A percentile compares a stretch with the other conserved stretches of the same genome.
Conservation (phyloP, 805 yeast species). For the Scheffersomyces stipitis region DNA sequence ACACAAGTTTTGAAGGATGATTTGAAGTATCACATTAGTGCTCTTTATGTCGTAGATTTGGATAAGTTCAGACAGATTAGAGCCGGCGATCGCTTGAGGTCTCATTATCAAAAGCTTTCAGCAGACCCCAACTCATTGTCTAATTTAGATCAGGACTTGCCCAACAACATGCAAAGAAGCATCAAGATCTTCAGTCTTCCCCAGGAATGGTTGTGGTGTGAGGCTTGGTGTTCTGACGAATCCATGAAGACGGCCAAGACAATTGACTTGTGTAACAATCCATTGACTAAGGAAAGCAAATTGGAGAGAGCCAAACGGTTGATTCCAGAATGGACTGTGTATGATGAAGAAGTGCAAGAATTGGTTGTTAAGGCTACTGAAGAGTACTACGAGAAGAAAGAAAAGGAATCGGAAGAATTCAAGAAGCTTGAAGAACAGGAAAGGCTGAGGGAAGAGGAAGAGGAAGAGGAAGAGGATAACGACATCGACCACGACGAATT, state of each 20-base stretch:
- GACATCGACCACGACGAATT: slow-evolving; percentile 11
- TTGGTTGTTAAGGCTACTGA: slow-evolving; percentile 12
- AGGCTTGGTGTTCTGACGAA: slow-evolving; percentile 83
- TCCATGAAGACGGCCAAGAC: slow-evolving; percentile 64
- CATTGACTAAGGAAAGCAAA: slow-evolving; percentile 77
- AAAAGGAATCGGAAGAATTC: neutral
- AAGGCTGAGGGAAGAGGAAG: slow-evolving; percentile 3
- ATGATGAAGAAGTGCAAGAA: slow-evolving; percentile 54
- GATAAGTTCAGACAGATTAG: slow-evolving; percentile 57
- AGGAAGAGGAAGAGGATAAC: slow-evolving; percentile 7
- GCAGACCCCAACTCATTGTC: slow-evolving; percentile 76
- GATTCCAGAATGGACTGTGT: slow-evolving; percentile 73
- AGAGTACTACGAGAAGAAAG: neutral
- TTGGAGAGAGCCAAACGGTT: slow-evolving; percentile 72
- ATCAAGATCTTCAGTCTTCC: slow-evolving; percentile 73
- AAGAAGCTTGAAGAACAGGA: slow-evolving; percentile 1
- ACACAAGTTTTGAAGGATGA: slow-evolving; percentile 54
- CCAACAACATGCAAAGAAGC: slow-evolving; percentile 76
- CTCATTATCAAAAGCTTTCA: slow-evolving; percentile 80
- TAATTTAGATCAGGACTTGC: slow-evolving; percentile 88
- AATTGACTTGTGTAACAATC: slow-evolving; percentile 83
- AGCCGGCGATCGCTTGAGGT: slow-evolving; percentile 80
- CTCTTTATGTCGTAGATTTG: slow-evolving; percentile 80
- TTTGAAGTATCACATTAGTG: slow-evolving; percentile 77
- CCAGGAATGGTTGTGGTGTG: slow-evolving; percentile 91